Conservation (phyloP, 1,284 basidiomycete genomes). For the Marasmius tenuissimus region DNA sequence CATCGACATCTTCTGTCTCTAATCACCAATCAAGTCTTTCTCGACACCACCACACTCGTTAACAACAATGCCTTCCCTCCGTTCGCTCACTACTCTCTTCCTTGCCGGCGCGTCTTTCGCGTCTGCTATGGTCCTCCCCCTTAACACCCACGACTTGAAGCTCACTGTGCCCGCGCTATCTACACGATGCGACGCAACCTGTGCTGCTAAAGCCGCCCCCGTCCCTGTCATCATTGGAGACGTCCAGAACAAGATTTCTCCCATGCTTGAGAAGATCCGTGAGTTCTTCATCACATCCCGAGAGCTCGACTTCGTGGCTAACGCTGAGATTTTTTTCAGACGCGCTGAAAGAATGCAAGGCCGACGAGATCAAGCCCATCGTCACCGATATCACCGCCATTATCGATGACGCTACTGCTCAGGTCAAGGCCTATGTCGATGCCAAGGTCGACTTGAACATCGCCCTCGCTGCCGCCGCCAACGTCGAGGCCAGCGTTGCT, state of each 20-base stretch:
- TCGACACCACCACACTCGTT: background rate
- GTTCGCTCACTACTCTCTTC: background rate
- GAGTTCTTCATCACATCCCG: background rate
- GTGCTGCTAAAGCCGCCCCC: background rate
- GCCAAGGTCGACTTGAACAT: background rate
- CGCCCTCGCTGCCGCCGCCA: background rate
- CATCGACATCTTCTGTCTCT: background rate
- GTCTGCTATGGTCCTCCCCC: background rate
- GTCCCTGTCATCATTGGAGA: background rate
- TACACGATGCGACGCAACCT: background rate
- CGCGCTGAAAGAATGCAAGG: background rate
- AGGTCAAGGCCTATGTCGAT: background rate
- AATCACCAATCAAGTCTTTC: background rate
- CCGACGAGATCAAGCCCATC: background rate
- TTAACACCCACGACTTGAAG: background rate
- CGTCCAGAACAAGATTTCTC: background rate
- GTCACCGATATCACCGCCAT: background rate
- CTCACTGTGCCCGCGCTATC: background rate
- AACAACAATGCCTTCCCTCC: background rate
- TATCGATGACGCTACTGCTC: background rate
- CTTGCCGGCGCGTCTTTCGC: background rate
- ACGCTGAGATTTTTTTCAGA: background rate
- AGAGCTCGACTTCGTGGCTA: background rate
- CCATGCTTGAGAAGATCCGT: background rate
- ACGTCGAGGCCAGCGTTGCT: background rate